Evolutionary conservation across 331 rosid species (phyloP).

Genomic region (Acacia concinna): DNA sequence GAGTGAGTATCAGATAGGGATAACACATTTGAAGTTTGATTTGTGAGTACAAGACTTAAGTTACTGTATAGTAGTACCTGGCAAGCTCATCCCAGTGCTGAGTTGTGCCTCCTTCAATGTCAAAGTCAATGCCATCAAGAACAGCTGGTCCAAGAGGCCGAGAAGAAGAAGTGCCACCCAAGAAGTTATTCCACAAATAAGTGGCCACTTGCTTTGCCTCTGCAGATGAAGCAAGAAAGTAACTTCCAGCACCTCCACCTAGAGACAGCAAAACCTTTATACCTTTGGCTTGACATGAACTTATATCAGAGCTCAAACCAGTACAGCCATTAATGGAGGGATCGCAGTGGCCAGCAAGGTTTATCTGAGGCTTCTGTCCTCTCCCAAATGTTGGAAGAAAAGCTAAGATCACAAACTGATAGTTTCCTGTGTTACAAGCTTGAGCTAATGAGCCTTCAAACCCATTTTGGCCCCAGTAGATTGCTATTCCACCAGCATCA

Average conservation of each 20-base stretch:
- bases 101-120: slow-evolving; percentile 41
- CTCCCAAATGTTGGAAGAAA: slow-evolving; percentile 47
- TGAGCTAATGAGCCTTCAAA: slow-evolving; percentile 34
- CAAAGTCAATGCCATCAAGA: slow-evolving; percentile 46
- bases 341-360: slow-evolving; percentile 47
- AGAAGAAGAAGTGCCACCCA: slow-evolving; percentile 39
- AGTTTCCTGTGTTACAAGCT: slow-evolving; percentile 43
- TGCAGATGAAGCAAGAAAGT: slow-evolving; percentile 31
- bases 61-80: background rate
- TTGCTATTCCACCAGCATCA: slow-evolving; percentile 40
- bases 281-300: slow-evolving; percentile 43
- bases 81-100: slow-evolving; percentile 41
- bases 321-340: slow-evolving; percentile 35
- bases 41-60: background rate
- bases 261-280: slow-evolving; percentile 41
- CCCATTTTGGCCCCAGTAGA: slow-evolving; percentile 49
- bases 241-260: slow-evolving; percentile 45
- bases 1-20: too few relatives aligned
- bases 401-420: slow-evolving; percentile 35
- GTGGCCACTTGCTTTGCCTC: slow-evolving; percentile 37
- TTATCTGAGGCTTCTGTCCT: slow-evolving; percentile 40
- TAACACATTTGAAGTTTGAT: background rate
- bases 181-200: slow-evolving; percentile 46
- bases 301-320: slow-evolving; percentile 30
- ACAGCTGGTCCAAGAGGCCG: slow-evolving; percentile 44